Evolutionary conservation across 2,329 filamentous ascomycete species (phyloP), one percentile per base, ranked within the genome.

Genomic region (Hypomyces rosellus): DNA sequence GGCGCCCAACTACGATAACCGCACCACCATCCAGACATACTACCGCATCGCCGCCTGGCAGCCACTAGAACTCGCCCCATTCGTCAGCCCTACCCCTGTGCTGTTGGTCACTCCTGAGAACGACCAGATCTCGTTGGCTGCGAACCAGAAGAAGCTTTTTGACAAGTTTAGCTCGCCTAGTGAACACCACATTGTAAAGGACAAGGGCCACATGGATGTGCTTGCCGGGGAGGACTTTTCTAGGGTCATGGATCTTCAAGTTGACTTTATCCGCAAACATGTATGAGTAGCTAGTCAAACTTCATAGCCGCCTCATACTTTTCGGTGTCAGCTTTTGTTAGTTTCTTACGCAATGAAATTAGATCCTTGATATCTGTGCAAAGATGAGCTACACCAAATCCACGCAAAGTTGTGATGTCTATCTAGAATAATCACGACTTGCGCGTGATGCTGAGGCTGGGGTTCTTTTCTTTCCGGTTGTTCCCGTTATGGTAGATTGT

Each of bases 91-190:
- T 15, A 55, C 53, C 1, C 63, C 63, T 0, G 55, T 57, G 8
- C 48, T 67, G 57, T 55, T 67, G 47, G 47, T 67, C 1, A 57
- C 59, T 1, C 60, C 61, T 0, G 61, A 65, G 46, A 16, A 61
- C 2, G 64, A 68, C 25, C n/a, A 45, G 9, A 62, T 65, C 6
- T 64, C 60, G 12, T 51, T 49, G 0, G 51, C 55, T 70, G 80
- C 45, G 38, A 45, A 51, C 38, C 53, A 55, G 36, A 45, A 52
- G 40, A 45, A 49, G 4, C 43, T 49, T 2, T 50, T 53, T 44
- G 47, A 50, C 53, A 16, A 30, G 4, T 41, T 41, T 20, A 16
- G 12, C 12, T 16, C 16, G 2, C 38, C 38, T 13, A 41, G 22
- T 12, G 38, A 41, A 14, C 13, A 20, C 7, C 14, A 20, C 13